phyloP scores from a whole-genome alignment of 257 asterid genomes.

The Mentha longifolia region DNA sequence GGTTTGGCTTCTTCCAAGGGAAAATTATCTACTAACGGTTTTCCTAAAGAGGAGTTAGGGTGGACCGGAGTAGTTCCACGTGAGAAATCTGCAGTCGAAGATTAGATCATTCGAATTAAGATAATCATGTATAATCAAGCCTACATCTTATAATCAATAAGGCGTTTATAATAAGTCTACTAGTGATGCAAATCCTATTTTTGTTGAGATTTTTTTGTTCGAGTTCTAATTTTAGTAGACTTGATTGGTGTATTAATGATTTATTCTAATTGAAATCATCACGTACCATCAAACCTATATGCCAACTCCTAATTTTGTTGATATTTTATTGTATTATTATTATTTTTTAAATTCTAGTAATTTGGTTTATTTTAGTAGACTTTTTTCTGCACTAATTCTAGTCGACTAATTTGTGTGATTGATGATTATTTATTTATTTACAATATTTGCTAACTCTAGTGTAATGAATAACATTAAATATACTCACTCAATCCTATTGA shows the following conservation, averaged over 20 bases:
- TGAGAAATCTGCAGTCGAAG: constrained; percentile 56
- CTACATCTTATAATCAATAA: too few species aligned
- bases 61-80: constrained; percentile 76
- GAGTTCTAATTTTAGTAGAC: neutral
- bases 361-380: too few species aligned
- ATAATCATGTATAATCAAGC: neutral
- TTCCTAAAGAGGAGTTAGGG: constrained; percentile 44
- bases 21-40: constrained; percentile 27
- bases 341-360: too few species aligned
- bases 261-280: neutral
- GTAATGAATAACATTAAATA: too few species aligned
- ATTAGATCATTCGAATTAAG: neutral
- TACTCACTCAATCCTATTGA: too few species aligned
- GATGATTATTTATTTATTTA: too few species aligned
- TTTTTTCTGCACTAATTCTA: too few species aligned
- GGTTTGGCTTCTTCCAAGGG: constrained; percentile 21
- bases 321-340: too few species aligned
- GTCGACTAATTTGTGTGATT: too few species aligned
- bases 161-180: too few species aligned
- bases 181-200: neutral
- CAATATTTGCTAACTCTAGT: too few species aligned
- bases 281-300: neutral
- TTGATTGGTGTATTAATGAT: neutral
- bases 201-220: neutral
- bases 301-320: too few species aligned